Base-by-base conservation (phyloP, 1,284 basidiomycete genomes). In the Anthracocystis walkeri region DNA sequence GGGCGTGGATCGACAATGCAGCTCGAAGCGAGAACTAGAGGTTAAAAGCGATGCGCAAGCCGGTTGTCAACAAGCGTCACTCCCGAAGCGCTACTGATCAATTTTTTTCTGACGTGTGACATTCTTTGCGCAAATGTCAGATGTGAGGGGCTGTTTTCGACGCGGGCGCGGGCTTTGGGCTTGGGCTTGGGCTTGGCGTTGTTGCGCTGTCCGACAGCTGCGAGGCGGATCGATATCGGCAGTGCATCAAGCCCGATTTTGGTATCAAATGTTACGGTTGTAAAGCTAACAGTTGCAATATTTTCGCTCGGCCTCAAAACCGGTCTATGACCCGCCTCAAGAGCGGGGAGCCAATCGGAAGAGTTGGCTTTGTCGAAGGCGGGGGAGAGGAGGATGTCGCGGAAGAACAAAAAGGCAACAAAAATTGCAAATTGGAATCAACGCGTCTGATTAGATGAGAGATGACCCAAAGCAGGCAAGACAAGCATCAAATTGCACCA, bases 401-500 rank as follows among this genome's bases (percentile, higher is more conserved):
- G 52, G 51, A 41, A 18, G 20, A 41, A 23, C 14, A 35, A 16
- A 23, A 23, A 25, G 35, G 11, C 35, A n/a, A 8, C 12, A 12
- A 41, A 29, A 29, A 29, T 53, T 40, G 52, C 25, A 14, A 31
- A 46, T 25, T 46, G 25, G 44, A 27, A 44, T 21, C 20, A 21
- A 23, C 20, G 20, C 8, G 40, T n/a, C 14, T 65, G 65, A 67
- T 67, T 61, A 67, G 65, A 67, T 58, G 55, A 62, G 50, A 40
- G 29, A 8, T 20, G 38, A n/a, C n/a, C n/a, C n/a, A 61, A 62
- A 68, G 56, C 56, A 69, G 51, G 38, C 61, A 60, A 70, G 58
- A 54, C 4, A 38, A 29, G 40, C 48, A 33, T 14, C 23, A 61
- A 61, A 71, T 71, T 65, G 68, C 63, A 57, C 58, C 62, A 71